Percentiles rank a stretch among this genome's conserved stretches.
phyloP scores from a whole-genome alignment of 306 rosid genomes.

The Corylus heterophylla region DNA sequence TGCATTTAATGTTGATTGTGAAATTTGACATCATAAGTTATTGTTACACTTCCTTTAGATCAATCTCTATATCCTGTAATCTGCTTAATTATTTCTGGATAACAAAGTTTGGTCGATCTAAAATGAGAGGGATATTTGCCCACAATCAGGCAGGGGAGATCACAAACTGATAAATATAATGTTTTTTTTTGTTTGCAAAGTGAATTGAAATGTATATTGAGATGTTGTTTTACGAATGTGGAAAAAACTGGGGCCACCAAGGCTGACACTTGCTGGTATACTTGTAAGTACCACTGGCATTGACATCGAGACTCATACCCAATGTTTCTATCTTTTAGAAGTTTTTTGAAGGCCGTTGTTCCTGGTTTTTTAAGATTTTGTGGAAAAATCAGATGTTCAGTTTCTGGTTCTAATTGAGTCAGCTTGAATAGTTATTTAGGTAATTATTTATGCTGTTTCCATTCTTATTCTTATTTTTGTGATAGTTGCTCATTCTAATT shows the following conservation, averaged over 20 bases:
- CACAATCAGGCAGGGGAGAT: neutral
- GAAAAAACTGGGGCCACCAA: neutral
- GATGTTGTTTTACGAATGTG: neutral
- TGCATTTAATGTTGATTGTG: neutral
- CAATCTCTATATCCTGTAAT: neutral
- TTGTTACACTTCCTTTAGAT: neutral
- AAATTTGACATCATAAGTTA: neutral
- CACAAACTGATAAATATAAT: neutral
- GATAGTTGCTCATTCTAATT: conserved; percentile 23
- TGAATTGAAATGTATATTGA: neutral
- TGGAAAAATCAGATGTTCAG: neutral
- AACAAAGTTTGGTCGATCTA: neutral
- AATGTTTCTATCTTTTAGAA: too few species aligned
- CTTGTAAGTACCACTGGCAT: neutral
- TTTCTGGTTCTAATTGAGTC: neutral
- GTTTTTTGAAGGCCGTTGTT: neutral
- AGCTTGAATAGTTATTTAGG: neutral
- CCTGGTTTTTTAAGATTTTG: neutral
- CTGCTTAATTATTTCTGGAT: neutral
- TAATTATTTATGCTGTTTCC: neutral
- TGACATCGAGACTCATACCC: neutral
- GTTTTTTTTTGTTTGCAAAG: too few species aligned
- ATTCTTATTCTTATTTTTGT: neutral
- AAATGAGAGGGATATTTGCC: neutral
- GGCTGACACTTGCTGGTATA: neutral